A percentile compares a stretch with the other conserved stretches of the same genome.
Evolutionary conservation across 208 protist genomes (phyloP).

Genomic region (Acanthamoeba lenticulata): DNA sequence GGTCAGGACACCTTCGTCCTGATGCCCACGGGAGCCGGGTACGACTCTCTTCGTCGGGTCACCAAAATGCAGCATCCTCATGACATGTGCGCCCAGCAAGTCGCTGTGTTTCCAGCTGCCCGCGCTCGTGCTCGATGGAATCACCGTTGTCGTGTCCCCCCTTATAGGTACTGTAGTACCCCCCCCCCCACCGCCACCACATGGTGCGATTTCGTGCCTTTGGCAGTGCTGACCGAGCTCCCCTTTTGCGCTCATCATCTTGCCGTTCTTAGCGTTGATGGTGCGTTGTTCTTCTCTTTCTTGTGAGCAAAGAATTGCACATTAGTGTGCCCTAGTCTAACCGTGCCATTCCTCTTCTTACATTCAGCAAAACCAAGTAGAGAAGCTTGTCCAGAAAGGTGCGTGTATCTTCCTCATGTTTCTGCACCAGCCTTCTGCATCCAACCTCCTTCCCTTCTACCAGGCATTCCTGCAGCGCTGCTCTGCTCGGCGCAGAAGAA

Average conservation of each 20-base stretch:
- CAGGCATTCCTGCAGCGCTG: slow-evolving; percentile 25
- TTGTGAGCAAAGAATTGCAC: not conserved
- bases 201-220: not conserved
- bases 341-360: not conserved
- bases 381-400: slow-evolving; percentile 51
- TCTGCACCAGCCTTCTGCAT: not conserved
- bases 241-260: not conserved
- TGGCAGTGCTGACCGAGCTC: not conserved
- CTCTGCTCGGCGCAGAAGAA: slow-evolving; percentile 36
- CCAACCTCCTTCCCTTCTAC: not conserved
- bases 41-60: not conserved
- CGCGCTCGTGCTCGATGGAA: slow-evolving; percentile 62
- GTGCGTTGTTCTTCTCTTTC: not conserved
- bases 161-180: slow-evolving; percentile 58
- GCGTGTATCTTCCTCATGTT: not conserved
- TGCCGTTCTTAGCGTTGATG: not conserved
- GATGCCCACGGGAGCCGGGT: slow-evolving; percentile 78
- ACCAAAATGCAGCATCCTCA: too few species aligned
- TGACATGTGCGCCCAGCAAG: slow-evolving; percentile 69
- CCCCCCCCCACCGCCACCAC: not conserved
- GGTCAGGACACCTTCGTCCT: slow-evolving; percentile 78
- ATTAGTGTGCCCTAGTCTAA: not conserved
- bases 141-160: slow-evolving; percentile 81
- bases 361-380: slow-evolving; percentile 46
- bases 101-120: slow-evolving; percentile 83